Evolutionary conservation across 805 yeast genomes (phyloP), one percentile per base, ranked within the genome.

Genomic region (Saturnispora serradocipensis): DNA sequence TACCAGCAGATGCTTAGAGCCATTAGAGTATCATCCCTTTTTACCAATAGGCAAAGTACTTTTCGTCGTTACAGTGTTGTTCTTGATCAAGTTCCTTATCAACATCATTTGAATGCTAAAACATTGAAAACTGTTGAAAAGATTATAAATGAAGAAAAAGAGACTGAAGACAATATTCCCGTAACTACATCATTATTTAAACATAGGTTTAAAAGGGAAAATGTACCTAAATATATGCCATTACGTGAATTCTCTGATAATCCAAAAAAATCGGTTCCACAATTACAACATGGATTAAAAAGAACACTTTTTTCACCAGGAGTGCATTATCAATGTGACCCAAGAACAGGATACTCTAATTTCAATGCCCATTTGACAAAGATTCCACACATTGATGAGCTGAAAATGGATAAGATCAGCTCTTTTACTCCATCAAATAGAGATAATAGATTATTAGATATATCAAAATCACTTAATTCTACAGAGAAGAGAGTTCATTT

Each of bases 291-390:
- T 59, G 77, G 76, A 47, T 72, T 93, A 18, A 84, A 85, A 36
- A 69, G 85, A 42, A 89, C 85, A 0, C 67, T 91, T 11, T 87
- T 85, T 63, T 81, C 84, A 30, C 96, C 96, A 64, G 95, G 77
- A 0, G 83, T 87, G 2, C 96, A 89, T 58, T 82, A 77, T 54
- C 65, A 86, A 32, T 81, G 80, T 60, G 97, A 90, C 66, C 83
- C 89, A 18, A 72, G 97, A 53, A 80, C 95, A 0, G 73, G 82
- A 45, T 82, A 81, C 2, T 82, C 74, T 65, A 87, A 88, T 63
- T 89, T 86, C 63, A 69, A 80, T 8, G 80, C 83, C 2, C 72
- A 68, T 50, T 68, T 91, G 43, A 76, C 76, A 54, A 63, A 74
- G 9, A 78, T 90, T 24, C 77, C 84, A 55, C 73, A 80, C 5